Base-by-base conservation (phyloP, 192 early-diverging fungal genomes). In the Diversispora epigaea region DNA sequence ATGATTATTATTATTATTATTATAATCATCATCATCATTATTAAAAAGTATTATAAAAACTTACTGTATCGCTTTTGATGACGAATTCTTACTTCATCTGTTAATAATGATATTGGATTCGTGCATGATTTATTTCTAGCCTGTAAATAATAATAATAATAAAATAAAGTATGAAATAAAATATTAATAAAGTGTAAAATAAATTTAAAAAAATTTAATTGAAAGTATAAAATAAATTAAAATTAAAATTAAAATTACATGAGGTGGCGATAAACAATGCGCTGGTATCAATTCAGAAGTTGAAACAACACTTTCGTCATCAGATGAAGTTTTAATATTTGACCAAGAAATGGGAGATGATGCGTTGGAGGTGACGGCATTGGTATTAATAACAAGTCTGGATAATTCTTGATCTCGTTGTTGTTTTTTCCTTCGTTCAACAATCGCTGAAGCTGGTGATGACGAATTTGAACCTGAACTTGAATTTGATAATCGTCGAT, bases 61-160 rank as follows among this genome's bases (percentile, higher is more conserved):
- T 12, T 72, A 72, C 61, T 21, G 61, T 52, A 75, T 65, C 73
- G 73, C 41, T 11, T 21, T 21, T 75, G 73, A 75, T 75, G 73
- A 55, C 62, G 60, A 52, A 75, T 50, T 9, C 22, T 21, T 65
- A 65, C 73, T 54, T 75, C 73, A n/a, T 75, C 73, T 11, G 73
- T 75, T 11, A 75, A 65, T 54, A 75, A 43, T 19, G 50, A 49
- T n/a, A 64, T 64, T 75, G 73, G 73, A 55, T 75, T 75, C 40
- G 73, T 64, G 52, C 54, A 75, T 44, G 73, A 62, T 25, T 46
- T 21, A 12, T 47, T 21, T 7, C 73, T 44, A 17, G 73, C 19
- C 73, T 75, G 50, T 17, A 17, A 54, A 54, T 17, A 11, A 19
- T 25, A 4, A 25, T 6, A 57, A 56, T 56, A 56, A 70, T 15